Conservation (phyloP, 176 grass and related monocot species). For the Avena atlantica region DNA sequence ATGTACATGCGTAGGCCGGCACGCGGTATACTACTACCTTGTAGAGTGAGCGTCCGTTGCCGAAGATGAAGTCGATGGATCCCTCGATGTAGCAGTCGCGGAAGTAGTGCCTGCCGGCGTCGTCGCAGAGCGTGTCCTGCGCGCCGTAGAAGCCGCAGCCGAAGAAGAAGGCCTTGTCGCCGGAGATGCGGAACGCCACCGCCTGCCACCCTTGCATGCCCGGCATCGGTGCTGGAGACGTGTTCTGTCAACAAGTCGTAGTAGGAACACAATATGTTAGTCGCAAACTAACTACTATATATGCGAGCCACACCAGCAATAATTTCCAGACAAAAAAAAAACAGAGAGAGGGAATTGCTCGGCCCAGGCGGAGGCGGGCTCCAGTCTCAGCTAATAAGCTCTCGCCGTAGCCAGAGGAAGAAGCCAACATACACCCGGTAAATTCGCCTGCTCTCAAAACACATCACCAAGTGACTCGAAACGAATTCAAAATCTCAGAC, state of each 20-base stretch:
- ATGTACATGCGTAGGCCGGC: no score
- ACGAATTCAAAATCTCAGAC: no score
- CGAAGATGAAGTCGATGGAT: constrained; percentile 99
- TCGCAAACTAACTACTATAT: background rate
- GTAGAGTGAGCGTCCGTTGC: constrained; percentile 94
- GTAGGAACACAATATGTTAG: constrained; percentile 20
- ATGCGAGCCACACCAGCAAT: background rate
- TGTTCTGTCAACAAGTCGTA: constrained; percentile 62
- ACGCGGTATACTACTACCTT: constrained; percentile 45
- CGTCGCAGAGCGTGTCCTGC: constrained; percentile 98
- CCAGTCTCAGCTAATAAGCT: background rate
- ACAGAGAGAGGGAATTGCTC: background rate
- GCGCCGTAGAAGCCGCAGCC: constrained; percentile 98
- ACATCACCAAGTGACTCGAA: no score
- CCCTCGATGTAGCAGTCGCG: constrained; percentile 92
- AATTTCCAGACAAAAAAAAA: background rate
- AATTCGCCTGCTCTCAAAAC: constrained; percentile 34
- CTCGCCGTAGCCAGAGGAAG: constrained; percentile 23
- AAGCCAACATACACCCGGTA: background rate
- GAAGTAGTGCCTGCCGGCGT: constrained; percentile 93
- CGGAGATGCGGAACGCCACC: constrained; percentile 91
- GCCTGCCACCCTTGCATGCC: constrained; percentile 93
- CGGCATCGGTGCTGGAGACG: constrained; percentile 83
- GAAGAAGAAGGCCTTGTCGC: constrained; percentile 94
- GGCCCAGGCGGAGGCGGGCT: background rate